Evolutionary conservation across 345 rosid species (phyloP).

Genomic region (Salix caprea): DNA sequence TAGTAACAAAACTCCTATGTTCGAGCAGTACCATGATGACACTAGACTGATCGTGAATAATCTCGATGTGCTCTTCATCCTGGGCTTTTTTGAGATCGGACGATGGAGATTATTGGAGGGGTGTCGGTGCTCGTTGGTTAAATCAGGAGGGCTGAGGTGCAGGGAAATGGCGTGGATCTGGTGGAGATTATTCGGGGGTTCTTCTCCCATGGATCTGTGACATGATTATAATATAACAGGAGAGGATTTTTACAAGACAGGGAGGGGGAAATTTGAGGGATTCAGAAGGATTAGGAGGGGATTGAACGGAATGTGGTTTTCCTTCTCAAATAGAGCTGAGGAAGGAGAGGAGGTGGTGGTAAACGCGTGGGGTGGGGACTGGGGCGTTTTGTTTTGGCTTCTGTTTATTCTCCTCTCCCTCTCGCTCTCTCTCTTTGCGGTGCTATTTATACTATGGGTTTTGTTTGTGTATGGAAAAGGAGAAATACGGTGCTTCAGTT

Average conservation of each 20-base stretch:
- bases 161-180: constrained; percentile 4
- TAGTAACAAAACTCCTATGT: constrained; percentile 86
- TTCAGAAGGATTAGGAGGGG: neutral
- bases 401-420: neutral
- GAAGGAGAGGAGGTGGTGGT: neutral
- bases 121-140: neutral
- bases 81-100: neutral
- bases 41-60: constrained; percentile 84
- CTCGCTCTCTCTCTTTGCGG: neutral
- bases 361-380: constrained; percentile 5
- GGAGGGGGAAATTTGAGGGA: neutral
- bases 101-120: neutral
- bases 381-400: neutral
- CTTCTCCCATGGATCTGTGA: constrained; percentile 22
- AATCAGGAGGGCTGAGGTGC: neutral
- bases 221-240: neutral
- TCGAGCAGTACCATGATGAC: constrained; percentile 84
- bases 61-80: constrained; percentile 47
- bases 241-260: neutral
- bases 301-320: neutral
- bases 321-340: neutral
- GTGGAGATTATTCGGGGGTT: neutral
- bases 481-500: neutral
- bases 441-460: neutral
- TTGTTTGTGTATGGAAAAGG: neutral